Evolutionary conservation across 2,329 filamentous ascomycete genomes (phyloP).

Genomic region (Epichloe coenophiala): DNA sequence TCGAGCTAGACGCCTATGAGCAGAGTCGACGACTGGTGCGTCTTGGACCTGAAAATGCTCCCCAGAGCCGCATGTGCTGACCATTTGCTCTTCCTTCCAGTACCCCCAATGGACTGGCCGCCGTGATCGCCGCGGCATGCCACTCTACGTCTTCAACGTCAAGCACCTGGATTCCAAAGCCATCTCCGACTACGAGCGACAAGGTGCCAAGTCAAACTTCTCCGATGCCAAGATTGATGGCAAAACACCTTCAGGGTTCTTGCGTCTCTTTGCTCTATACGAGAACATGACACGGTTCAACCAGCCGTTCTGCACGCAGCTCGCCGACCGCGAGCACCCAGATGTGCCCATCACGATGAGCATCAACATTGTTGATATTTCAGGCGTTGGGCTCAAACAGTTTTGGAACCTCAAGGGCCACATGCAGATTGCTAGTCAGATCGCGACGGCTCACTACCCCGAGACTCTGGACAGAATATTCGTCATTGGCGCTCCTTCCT

Average conservation of each 20-base stretch:
- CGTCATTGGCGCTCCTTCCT: conserved; percentile 77
- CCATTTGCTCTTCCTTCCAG: conserved; percentile 25
- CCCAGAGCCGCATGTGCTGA: not conserved
- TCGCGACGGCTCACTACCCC: conserved; percentile 89
- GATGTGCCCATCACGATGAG: conserved; percentile 82
- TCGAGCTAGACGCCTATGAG: conserved; percentile 76
- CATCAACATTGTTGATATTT: conserved; percentile 92
- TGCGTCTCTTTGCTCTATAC: conserved; percentile 84
- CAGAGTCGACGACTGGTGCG: conserved; percentile 60
- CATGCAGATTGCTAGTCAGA: conserved; percentile 81
- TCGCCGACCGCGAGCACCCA: conserved; percentile 56
- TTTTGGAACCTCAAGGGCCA: conserved; percentile 92
- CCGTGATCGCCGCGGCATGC: conserved; percentile 79
- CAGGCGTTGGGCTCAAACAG: conserved; percentile 74
- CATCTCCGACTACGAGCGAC: conserved; percentile 64
- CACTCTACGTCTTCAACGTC: conserved; percentile 84
- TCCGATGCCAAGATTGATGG: conserved; percentile 50
- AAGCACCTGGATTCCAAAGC: conserved; percentile 70
- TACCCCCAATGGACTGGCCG: conserved; percentile 94
- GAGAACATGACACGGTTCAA: conserved; percentile 83
- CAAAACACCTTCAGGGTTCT: conserved; percentile 58
- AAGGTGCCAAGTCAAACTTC: conserved; percentile 38
- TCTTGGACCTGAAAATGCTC: conserved; percentile 4
- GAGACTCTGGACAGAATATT: conserved; percentile 61
- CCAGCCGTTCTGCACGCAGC: conserved; percentile 69